A percentile compares a stretch with the other conserved stretches of the same genome.
phyloP scores from a whole-genome alignment of 2,329 filamentous ascomycete species.

The Phialocephala sp. region DNA sequence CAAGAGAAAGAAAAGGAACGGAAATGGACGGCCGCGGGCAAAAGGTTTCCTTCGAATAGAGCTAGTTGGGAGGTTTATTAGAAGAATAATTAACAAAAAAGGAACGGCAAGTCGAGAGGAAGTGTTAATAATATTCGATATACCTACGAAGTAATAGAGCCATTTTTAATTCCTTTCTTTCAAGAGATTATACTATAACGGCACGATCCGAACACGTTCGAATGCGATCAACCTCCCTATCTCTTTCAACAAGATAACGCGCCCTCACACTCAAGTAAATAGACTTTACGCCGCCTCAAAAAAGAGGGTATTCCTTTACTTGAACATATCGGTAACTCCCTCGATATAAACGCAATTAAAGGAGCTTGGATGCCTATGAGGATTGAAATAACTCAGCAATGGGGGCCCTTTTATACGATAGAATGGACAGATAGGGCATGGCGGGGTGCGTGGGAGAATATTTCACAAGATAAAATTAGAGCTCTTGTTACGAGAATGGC shows the following conservation, averaged over 20 bases:
- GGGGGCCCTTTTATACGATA: conserved; percentile 13
- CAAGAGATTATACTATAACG: conserved; percentile 12
- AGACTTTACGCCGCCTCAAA: not conserved
- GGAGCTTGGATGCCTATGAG: conserved; percentile 17
- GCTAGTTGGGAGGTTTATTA: conserved; percentile 12
- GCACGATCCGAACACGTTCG: conserved; percentile 13
- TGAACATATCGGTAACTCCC: conserved; percentile 16
- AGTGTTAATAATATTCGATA: conserved; percentile 15
- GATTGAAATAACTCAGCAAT: conserved; percentile 16
- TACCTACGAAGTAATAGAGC: conserved; percentile 13
- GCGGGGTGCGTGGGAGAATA: too few species aligned
- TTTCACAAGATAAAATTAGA: conserved; percentile 11
- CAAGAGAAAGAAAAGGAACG: not conserved
- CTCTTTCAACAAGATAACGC: conserved; percentile 18
- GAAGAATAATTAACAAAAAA: conserved; percentile 12
- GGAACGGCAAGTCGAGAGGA: not conserved
- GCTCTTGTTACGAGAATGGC: conserved; percentile 8
- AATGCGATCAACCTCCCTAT: not conserved
- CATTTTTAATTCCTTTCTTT: conserved; percentile 10
- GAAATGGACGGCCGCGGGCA: not conserved
- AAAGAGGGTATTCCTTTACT: conserved; percentile 15
- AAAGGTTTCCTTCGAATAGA: conserved; percentile 7
- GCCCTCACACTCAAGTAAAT: conserved; percentile 14
- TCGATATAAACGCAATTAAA: conserved; percentile 21
- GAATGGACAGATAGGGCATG: conserved; percentile 15